Base-by-base conservation (phyloP, 2,329 filamentous ascomycete species). In the Fusarium graminum region DNA sequence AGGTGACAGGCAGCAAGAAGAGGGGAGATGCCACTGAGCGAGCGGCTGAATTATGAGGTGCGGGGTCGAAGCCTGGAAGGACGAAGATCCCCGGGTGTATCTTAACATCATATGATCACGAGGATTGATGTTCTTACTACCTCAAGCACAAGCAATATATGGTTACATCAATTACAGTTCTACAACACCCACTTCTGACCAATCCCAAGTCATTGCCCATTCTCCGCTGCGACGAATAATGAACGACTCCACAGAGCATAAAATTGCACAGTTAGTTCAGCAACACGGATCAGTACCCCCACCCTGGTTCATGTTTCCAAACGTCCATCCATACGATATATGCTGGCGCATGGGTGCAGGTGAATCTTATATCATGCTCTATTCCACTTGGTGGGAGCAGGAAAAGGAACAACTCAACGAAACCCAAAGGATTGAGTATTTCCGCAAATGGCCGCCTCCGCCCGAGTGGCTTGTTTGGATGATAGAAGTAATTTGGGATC, bases 11-110 rank as follows among this genome's bases (percentile, higher is more conserved):
- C 40, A 30, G 4, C 38, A 5, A 19, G 12, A 44, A 47, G 50
- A 65, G 60, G 55, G 65, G 61, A 58, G 38, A 7, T 2, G 4
- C 44, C 28, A 25, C 17, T 32, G 29, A 59, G 34, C 44, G 38
- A 28, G 2, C 22, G 1, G 17, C 6, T 22, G 22, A 22, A 6
- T 22, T 22, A 6, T 22, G 22, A 22, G 4, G 4, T 22, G 22
- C 22, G 22, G 22, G 22, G 22, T 22, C 22, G 22, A 22, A 22
- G 22, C 22, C 22, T 22, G 22, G 22, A 22, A 22, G 22, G 6
- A 22, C 22, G 4, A 22, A 22, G 22, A 22, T 22, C 22, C 22
- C 4, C 4, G 22, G 6, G 22, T 22, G 22, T 22, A 22, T 22
- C 22, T 22, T 22, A 22, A 22, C 22, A 22, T 22, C 22, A 22